phyloP scores from a whole-genome alignment of 257 asterid genomes.

The Solanum ossicruentum region DNA sequence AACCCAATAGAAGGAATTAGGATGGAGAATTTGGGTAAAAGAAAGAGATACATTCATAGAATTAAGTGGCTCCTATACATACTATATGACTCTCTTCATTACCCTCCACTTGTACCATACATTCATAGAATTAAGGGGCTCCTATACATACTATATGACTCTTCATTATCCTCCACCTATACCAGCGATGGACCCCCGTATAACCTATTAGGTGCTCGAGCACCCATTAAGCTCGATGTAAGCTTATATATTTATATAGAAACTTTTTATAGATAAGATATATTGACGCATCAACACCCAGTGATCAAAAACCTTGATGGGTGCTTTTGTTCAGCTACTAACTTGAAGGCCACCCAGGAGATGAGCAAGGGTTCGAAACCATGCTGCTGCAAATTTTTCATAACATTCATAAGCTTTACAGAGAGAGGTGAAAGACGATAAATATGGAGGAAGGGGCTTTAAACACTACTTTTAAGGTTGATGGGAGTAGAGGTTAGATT shows the following conservation, averaged over 20 bases:
- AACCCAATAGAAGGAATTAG: not conserved
- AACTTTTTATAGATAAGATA: too few relatives aligned
- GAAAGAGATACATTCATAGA: not conserved
- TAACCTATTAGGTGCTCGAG: too few relatives aligned
- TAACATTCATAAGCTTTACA: not conserved
- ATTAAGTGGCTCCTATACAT: not conserved
- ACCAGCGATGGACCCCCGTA: too few relatives aligned
- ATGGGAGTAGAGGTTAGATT: not conserved
- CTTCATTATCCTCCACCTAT: not conserved
- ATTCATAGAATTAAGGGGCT: not conserved
- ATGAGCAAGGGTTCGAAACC: too few relatives aligned
- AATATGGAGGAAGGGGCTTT: not conserved
- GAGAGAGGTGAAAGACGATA: not conserved
- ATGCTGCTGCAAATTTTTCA: too few relatives aligned
- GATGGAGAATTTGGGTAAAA: not conserved
- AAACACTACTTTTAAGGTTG: not conserved
- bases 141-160: not conserved
- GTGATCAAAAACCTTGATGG: too few relatives aligned
- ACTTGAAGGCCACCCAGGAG: too few relatives aligned
- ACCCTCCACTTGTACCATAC: not conserved
- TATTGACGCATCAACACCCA: too few relatives aligned
- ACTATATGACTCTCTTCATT: not conserved
- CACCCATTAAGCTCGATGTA: too few relatives aligned
- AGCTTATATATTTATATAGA: too few relatives aligned
- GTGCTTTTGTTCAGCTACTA: too few relatives aligned